These are phyloP conservation scores for Tephrocybe sp. DNA, from an alignment of 768 basidiomycete genomes.

Conservation along the genomic window DNA sequence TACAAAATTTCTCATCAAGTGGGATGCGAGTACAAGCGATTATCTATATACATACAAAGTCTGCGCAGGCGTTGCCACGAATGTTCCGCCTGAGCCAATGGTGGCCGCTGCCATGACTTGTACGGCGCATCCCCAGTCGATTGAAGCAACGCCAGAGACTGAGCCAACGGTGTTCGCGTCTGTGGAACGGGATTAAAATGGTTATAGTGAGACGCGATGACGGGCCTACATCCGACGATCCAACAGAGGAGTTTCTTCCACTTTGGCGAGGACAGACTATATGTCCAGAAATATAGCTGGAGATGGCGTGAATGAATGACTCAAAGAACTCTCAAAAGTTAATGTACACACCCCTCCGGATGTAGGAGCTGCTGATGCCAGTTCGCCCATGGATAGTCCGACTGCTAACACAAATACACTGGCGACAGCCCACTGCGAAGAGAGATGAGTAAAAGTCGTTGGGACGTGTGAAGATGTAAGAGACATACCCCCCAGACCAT, in stretches of 20 bases:
- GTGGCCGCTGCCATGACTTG: slow-evolving; percentile 53
- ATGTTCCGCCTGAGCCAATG: slow-evolving; percentile 35
- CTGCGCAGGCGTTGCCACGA: slow-evolving; percentile 32
- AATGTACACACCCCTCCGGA: slow-evolving; percentile 56
- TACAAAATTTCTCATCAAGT: slow-evolving; percentile 21
- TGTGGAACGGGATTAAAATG: slow-evolving; percentile 14
- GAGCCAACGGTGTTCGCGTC: slow-evolving; percentile 51
- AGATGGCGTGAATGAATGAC: background rate
- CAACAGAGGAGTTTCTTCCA: slow-evolving; percentile 65
- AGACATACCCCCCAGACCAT: slow-evolving; percentile 76
- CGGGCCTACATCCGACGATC: slow-evolving; percentile 60
- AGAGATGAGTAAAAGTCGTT: too few species aligned
- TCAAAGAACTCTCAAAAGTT: too few species aligned
- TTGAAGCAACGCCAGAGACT: slow-evolving; percentile 46
- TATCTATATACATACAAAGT: slow-evolving; percentile 31
- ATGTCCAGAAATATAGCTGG: slow-evolving; percentile 71
- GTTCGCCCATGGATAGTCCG: slow-evolving; percentile 68
- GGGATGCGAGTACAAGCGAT: too few species aligned
- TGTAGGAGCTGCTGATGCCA: slow-evolving; percentile 71
- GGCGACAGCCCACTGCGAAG: slow-evolving; percentile 61
- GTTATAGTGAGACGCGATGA: background rate
- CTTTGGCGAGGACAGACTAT: slow-evolving; percentile 52
- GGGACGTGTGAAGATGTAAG: background rate
- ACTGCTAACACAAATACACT: slow-evolving; percentile 63
- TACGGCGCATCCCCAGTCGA: slow-evolving; percentile 62